Evolutionary conservation across 2,329 filamentous ascomycete genomes (phyloP).

Genomic region (Sporothrix curviconia): DNA sequence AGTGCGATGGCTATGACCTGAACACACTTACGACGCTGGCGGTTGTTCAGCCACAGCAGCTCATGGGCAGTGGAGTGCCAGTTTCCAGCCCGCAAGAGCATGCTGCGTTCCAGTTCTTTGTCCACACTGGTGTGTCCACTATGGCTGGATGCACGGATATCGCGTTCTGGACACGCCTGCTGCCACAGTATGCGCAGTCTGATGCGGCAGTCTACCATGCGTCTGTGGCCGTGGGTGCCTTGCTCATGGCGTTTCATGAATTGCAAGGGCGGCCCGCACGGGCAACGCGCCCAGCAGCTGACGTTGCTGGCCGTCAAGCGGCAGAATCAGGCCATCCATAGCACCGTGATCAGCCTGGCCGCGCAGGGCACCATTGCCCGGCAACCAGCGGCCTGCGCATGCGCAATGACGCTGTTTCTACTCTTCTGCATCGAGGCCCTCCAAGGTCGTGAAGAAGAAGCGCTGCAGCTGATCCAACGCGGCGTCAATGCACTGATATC

Average conservation of each 20-base stretch:
- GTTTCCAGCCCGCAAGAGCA: neutral
- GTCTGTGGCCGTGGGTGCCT: neutral
- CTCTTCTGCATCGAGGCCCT: constrained; percentile 11
- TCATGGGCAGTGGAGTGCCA: neutral
- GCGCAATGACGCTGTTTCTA: neutral
- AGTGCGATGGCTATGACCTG: constrained; percentile 7
- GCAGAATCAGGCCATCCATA: constrained; percentile 2
- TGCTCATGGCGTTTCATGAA: neutral
- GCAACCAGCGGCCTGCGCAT: neutral
- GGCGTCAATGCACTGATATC: neutral
- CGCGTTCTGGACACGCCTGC: constrained; percentile 4
- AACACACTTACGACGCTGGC: too few relatives aligned
- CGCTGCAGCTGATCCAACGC: neutral
- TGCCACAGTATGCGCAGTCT: neutral
- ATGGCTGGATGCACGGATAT: neutral
- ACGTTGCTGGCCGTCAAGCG: neutral
- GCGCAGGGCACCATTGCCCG: too few relatives aligned
- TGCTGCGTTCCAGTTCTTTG: constrained; percentile 4
- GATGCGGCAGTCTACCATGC: constrained; percentile 4
- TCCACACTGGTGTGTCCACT: neutral
- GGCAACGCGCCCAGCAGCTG: neutral
- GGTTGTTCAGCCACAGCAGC: neutral
- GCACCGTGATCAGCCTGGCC: neutral
- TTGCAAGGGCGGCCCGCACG: neutral
- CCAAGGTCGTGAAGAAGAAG: constrained; percentile 2